Base-by-base conservation (phyloP, 1,139 yeast species). In the Trichomonascaceae sp. region DNA sequence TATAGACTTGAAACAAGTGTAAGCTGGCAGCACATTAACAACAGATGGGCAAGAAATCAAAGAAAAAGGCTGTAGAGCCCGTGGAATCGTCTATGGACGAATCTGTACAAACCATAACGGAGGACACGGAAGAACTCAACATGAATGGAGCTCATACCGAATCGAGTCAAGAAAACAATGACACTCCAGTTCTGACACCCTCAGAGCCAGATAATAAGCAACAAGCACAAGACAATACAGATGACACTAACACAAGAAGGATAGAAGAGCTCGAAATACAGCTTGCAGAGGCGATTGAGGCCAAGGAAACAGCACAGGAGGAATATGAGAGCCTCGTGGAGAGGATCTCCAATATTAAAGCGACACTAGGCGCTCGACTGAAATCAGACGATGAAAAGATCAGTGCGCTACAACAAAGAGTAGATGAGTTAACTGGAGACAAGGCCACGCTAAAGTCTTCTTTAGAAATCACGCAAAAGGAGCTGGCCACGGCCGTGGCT, bases 321-420 rank as follows among this genome's bases (percentile, higher is more conserved):
- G 80, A 79, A 40, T 84, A 87, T 52, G 82, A 84, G 43, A 65
- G 69, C n/a, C 60, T 89, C 15, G 60, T 85, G 38, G 77, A 75
- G 42, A 71, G 81, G 51, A 63, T 89, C 22, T 72, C 93, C 1
- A 74, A 81, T 2, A 84, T 89, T 81, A 84, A 81, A 49, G 61
- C 79, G 40, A 66, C 92, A 0, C 79, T 89, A 43, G 65, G 65
- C 6, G 93, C 84, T 44, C 62, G 85, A 27, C 78, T 75, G 33
- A 62, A 62, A 28, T 61, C 75, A 0, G 74, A 71, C 44, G 55
- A 62, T 2, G 59, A 49, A 3, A 56, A 50, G 26, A 40, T 55
- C 22, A 44, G 42, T 58, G 60, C 43, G 41, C 52, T 39, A 60
- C 54, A 43, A 56, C 60, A 31, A 5, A 34, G 33, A 22, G 40